These are phyloP conservation scores for Cladophialophora carrionii DNA, from an alignment of 2,329 filamentous ascomycete genomes.

Conservation along the genomic window DNA sequence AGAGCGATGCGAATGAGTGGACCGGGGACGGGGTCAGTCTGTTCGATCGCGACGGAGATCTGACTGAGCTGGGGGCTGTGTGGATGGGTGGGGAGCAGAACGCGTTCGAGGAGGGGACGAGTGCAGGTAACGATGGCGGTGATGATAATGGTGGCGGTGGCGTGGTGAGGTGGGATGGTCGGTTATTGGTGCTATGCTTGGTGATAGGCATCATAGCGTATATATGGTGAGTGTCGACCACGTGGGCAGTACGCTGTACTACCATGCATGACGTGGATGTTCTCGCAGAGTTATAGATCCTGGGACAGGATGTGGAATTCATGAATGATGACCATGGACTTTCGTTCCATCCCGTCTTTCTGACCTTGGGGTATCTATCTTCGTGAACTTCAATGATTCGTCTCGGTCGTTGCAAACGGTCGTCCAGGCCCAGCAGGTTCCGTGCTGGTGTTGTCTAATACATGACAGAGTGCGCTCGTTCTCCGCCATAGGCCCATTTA, in stretches of 20 bases:
- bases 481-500: background rate
- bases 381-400: background rate
- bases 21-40: slow-evolving; percentile 72
- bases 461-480: too few relatives aligned
- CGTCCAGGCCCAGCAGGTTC: background rate
- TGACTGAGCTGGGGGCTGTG: slow-evolving; percentile 77
- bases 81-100: slow-evolving; percentile 70
- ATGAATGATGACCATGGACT: background rate
- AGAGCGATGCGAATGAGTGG: slow-evolving; percentile 70
- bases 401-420: background rate
- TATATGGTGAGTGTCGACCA: background rate
- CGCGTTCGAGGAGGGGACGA: slow-evolving; percentile 60
- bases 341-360: background rate
- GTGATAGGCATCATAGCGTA: background rate
- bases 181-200: slow-evolving; percentile 3
- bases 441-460: background rate
- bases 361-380: slow-evolving; percentile 2
- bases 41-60: slow-evolving; percentile 58
- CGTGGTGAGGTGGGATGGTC: background rate
- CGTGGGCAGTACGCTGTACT: background rate
- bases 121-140: background rate
- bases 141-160: background rate
- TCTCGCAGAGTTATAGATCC: background rate
- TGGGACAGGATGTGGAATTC: background rate
- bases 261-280: background rate